Evolutionary conservation across 2,329 filamentous ascomycete species (phyloP).

Genomic region (Tolypocladium guangdongense): DNA sequence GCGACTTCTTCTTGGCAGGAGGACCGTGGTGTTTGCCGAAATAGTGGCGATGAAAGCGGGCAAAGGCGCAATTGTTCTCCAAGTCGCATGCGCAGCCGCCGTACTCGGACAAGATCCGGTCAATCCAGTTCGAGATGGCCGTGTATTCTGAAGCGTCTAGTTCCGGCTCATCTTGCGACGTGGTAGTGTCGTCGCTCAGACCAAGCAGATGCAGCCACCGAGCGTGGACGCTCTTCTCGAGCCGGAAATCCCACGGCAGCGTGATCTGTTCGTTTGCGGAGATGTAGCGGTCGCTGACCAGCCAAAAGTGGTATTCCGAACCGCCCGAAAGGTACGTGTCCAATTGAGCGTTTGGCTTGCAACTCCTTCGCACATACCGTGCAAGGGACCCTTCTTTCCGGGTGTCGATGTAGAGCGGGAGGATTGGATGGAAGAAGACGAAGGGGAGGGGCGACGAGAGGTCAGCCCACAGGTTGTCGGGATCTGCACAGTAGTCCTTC

Average conservation of each 20-base stretch:
- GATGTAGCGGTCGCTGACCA: slow-evolving; percentile 73
- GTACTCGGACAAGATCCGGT: slow-evolving; percentile 62
- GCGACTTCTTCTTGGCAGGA: slow-evolving; percentile 36
- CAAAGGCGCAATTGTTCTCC: slow-evolving; percentile 51
- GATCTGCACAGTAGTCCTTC: slow-evolving; percentile 57
- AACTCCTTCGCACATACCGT: slow-evolving; percentile 86
- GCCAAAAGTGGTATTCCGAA: slow-evolving; percentile 83
- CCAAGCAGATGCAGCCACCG: slow-evolving; percentile 50
- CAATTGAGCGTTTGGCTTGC: slow-evolving; percentile 76
- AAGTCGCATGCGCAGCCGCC: slow-evolving; percentile 68
- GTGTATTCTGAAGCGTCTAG: slow-evolving; percentile 50
- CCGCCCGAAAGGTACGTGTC: slow-evolving; percentile 74
- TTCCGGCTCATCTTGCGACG: slow-evolving; percentile 37
- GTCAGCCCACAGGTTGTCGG: slow-evolving; percentile 57
- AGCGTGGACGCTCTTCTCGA: slow-evolving; percentile 40
- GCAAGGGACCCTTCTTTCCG: slow-evolving; percentile 75
- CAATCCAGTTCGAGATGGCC: slow-evolving; percentile 52
- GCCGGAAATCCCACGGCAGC: slow-evolving; percentile 57
- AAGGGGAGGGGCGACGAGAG: slow-evolving; percentile 57
- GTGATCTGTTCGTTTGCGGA: slow-evolving; percentile 51
- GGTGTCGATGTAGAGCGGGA: slow-evolving; percentile 90
- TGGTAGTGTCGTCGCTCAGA: slow-evolving; percentile 47
- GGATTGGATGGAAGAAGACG: slow-evolving; percentile 76
- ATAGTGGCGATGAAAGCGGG: slow-evolving; percentile 50
- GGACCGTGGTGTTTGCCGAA: slow-evolving; percentile 31